A percentile compares a stretch with the other conserved stretches of the same genome.
Evolutionary conservation across 2,329 filamentous ascomycete species (phyloP).

Genomic region (Colletotrichum scovillei): DNA sequence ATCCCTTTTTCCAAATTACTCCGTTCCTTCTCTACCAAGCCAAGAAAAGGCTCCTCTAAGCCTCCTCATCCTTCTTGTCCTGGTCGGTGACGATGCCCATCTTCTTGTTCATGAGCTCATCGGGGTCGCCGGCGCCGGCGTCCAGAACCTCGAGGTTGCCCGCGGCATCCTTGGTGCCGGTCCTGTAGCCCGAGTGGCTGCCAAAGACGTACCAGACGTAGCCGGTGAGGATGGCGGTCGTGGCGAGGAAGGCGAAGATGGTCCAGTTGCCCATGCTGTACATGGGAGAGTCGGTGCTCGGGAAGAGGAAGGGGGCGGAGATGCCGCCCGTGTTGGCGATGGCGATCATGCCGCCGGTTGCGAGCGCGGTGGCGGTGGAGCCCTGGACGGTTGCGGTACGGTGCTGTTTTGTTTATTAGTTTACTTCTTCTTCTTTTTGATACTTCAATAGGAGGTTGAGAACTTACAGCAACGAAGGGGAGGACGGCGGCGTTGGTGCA

Average conservation of each 20-base stretch:
- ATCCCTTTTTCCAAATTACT: not conserved
- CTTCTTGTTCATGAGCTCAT: slow-evolving; percentile 39
- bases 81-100: slow-evolving; percentile 35
- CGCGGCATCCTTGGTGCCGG: slow-evolving; percentile 37
- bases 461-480: slow-evolving; percentile 46
- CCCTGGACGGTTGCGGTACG: slow-evolving; percentile 47
- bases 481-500: slow-evolving; percentile 47
- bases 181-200: slow-evolving; percentile 45
- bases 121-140: slow-evolving; percentile 34
- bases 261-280: slow-evolving; percentile 49
- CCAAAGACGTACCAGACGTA: slow-evolving; percentile 47
- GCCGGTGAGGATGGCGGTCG: slow-evolving; percentile 40
- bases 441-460: not conserved
- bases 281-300: slow-evolving; percentile 43
- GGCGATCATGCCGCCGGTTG: slow-evolving; percentile 48
- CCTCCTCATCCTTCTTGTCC: slow-evolving; percentile 36
- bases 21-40: not conserved
- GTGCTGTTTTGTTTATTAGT: slow-evolving; percentile 37
- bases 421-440: not conserved
- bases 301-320: slow-evolving; percentile 48
- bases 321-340: slow-evolving; percentile 49
- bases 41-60: not conserved
- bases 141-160: slow-evolving; percentile 41
- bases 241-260: slow-evolving; percentile 45
- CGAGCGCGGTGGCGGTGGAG: slow-evolving; percentile 46